Conservation (phyloP, 768 basidiomycete species). For the Tulasnella sp. region DNA sequence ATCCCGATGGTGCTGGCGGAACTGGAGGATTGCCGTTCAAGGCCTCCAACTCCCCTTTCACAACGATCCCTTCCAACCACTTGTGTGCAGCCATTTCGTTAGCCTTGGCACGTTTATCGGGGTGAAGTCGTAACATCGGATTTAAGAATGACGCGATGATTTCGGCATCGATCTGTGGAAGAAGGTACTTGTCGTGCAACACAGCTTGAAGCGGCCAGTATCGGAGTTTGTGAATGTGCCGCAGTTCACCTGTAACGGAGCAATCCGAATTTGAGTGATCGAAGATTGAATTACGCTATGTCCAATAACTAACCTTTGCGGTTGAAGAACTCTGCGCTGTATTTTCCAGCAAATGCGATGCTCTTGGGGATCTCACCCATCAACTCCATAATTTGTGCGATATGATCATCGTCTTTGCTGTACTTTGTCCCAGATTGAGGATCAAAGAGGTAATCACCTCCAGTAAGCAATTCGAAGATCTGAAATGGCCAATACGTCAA, state of each 20-base stretch:
- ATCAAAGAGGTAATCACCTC: constrained; percentile 97
- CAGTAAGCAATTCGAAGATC: constrained; percentile 92
- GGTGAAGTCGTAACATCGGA: constrained; percentile 83
- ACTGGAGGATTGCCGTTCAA: not conserved
- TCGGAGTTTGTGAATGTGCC: constrained; percentile 86
- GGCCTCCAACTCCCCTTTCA: constrained; percentile 75
- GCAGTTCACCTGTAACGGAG: constrained; percentile 52
- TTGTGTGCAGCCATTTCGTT: constrained; percentile 72
- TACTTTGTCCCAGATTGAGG: constrained; percentile 90
- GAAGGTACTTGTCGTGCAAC: constrained; percentile 90
- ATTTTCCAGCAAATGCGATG: constrained; percentile 82
- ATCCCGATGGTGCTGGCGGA: not conserved
- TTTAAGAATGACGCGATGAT: constrained; percentile 65
- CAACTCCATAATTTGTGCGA: constrained; percentile 95
- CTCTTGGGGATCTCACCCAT: constrained; percentile 78
- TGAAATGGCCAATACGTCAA: constrained; percentile 28
- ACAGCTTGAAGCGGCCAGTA: constrained; percentile 79
- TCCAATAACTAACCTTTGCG: constrained; percentile 58
- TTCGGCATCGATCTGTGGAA: constrained; percentile 71
- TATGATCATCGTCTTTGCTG: constrained; percentile 93
- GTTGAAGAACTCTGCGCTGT: constrained; percentile 89
- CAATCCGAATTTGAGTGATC: not conserved
- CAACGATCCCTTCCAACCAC: constrained; percentile 75
- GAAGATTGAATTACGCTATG: not conserved
- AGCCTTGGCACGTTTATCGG: constrained; percentile 80